phyloP scores from a whole-genome alignment of 495 filamentous ascomycete species.

The Rostrohypoxylon terebratum region DNA sequence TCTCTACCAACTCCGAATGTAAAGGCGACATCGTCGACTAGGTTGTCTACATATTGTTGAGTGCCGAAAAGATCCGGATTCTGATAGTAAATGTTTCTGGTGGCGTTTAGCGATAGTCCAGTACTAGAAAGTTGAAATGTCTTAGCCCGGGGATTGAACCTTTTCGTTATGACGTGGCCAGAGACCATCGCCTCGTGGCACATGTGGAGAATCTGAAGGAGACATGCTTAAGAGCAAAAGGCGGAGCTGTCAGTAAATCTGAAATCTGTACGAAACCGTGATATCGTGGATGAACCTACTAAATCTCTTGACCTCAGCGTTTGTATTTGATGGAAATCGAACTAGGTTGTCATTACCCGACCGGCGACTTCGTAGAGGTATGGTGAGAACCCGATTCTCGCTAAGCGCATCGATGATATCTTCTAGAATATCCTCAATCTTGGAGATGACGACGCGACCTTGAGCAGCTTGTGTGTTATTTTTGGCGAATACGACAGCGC shows the following conservation, averaged over 20 bases:
- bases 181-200: constrained; percentile 74
- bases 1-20: constrained; percentile 74
- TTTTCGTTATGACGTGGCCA: constrained; percentile 77
- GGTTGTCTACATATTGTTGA: constrained; percentile 78
- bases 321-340: constrained; percentile 55
- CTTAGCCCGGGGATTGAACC: constrained; percentile 63
- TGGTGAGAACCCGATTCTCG: constrained; percentile 57
- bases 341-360: constrained; percentile 37
- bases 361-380: constrained; percentile 53
- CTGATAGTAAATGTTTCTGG: constrained; percentile 91
- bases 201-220: constrained; percentile 75
- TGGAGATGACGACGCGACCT: constrained; percentile 53
- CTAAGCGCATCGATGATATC: constrained; percentile 61
- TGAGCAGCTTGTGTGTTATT: constrained; percentile 29
- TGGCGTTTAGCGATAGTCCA: constrained; percentile 4
- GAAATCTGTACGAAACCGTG: neutral
- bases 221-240: constrained; percentile 48
- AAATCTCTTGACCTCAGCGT: constrained; percentile 54
- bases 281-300: constrained; percentile 43
- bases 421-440: constrained; percentile 66
- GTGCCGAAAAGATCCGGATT: constrained; percentile 81
- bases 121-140: neutral
- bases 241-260: neutral
- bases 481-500: constrained; percentile 3
- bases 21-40: constrained; percentile 86